Conservation (phyloP, 2,329 filamentous ascomycete species). For the Botryotinia convoluta region DNA sequence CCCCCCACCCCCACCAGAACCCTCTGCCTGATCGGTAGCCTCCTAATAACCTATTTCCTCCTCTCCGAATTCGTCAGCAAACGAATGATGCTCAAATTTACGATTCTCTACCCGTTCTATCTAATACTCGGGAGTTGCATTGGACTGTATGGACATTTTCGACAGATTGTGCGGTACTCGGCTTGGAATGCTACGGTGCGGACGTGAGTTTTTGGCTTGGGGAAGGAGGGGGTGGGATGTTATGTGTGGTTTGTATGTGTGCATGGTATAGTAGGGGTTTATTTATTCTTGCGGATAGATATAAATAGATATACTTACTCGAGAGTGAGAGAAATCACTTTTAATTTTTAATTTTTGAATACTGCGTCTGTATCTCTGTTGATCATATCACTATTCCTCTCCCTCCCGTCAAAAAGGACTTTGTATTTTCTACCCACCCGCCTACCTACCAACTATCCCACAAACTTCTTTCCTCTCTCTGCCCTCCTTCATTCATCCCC, state of each 20-base stretch:
- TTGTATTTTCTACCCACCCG: neutral
- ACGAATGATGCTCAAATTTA: slow-evolving; percentile 44
- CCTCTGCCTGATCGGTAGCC: slow-evolving; percentile 44
- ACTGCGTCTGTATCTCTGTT: no score
- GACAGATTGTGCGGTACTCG: slow-evolving; percentile 41
- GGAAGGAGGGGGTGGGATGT: neutral
- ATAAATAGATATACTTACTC: neutral
- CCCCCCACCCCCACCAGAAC: slow-evolving; percentile 34
- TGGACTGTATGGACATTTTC: slow-evolving; percentile 22
- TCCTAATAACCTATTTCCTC: slow-evolving; percentile 47
- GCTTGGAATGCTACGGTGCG: slow-evolving; percentile 47
- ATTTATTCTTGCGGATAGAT: neutral
- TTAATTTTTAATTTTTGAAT: no score
- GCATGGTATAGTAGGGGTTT: no score
- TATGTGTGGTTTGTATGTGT: neutral
- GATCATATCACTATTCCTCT: no score
- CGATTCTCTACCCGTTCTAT: slow-evolving; percentile 45
- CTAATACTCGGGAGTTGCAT: slow-evolving; percentile 28
- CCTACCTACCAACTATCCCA: no score
- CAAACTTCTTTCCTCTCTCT: neutral
- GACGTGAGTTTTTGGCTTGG: slow-evolving; percentile 7
- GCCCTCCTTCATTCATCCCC: neutral
- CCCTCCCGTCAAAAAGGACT: neutral
- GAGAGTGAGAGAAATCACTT: no score
- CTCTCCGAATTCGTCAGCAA: slow-evolving; percentile 46